Evolutionary conservation across 768 basidiomycete species (phyloP), one percentile per base, ranked within the genome.

Genomic region (Suillus fuscotomentosus): DNA sequence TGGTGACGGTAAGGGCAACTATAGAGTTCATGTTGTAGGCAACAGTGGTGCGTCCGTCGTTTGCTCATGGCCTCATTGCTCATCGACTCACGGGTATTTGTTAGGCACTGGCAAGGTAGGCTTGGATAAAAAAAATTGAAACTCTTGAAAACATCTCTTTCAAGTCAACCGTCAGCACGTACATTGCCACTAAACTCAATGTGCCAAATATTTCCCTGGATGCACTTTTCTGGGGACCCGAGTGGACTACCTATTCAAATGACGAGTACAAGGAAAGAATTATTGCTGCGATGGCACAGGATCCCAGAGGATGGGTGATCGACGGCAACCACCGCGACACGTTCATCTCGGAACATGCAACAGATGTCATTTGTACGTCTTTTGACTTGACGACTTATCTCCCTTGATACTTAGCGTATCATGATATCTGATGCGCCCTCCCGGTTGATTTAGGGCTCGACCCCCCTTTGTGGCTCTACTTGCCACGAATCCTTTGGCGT

Each of bases 401-500:
- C 13, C n/a, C 17, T 42, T 45, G 22, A 31, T 53, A 24, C 22
- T 8, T 14, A 39, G 27, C 51, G 61, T 24, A 69, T 54, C 5
- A 8, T n/a, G 5, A 45, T 9, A 41, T 53, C 38, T 47, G 47
- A 22, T 31, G 15, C 31, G n/a, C 45, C 34, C 66, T 47, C 22
- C 3, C 7, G 38, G 9, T 8, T 66, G 31, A 31, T 31, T 38
- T 43, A 90, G 88, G 89, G 89, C 76, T 90, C 24, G 88, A 90
- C 67, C 88, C 88, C 9, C 89, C 88, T 14, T 75, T 90, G 41
- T 20, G 76, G 10, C 72, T 84, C 11, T 90, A 90, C 75, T 79
- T 90, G 61, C 86, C 88, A 24, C 85, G 89, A 17, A 68, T 89
- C 31, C 69, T 83, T 64, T 67, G 77, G 61, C 80, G 88, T 55